phyloP scores from a whole-genome alignment of 805 yeast species.

The Kodamaea jinghongensis region DNA sequence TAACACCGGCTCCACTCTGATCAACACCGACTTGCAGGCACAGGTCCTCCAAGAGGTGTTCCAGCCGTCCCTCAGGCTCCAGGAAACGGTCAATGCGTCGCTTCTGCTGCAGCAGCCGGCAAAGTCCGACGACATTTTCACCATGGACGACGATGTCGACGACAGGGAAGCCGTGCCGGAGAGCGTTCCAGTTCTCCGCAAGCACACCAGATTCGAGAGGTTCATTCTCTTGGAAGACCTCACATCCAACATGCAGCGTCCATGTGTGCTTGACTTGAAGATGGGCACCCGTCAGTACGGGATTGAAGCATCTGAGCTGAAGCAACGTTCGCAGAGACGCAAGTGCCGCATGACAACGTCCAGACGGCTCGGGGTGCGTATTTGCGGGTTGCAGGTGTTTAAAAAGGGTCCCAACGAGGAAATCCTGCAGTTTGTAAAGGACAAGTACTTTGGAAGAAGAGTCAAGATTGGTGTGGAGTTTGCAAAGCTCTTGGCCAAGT shows the following conservation, averaged over 20 bases:
- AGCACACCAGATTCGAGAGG: slow-evolving; percentile 63
- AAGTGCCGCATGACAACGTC: slow-evolving; percentile 86
- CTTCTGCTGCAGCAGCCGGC: slow-evolving; percentile 13
- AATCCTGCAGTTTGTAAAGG: slow-evolving; percentile 50
- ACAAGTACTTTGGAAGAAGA: slow-evolving; percentile 89
- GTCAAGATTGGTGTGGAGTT: slow-evolving; percentile 73
- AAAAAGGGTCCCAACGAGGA: slow-evolving; percentile 6
- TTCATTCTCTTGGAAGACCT: slow-evolving; percentile 88
- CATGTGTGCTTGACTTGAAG: slow-evolving; percentile 91
- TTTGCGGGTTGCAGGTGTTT: slow-evolving; percentile 81
- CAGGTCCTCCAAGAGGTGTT: slow-evolving; percentile 40
- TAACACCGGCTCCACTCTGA: slow-evolving; percentile 33
- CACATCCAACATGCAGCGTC: slow-evolving; percentile 75
- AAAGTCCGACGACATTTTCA: slow-evolving; percentile 44
- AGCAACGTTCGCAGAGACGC: slow-evolving; percentile 72
- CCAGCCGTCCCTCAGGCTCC: slow-evolving; percentile 19
- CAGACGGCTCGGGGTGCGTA: slow-evolving; percentile 77
- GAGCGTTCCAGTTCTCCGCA: slow-evolving; percentile 20
- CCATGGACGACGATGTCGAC: slow-evolving; percentile 43
- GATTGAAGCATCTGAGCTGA: slow-evolving; percentile 74
- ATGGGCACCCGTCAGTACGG: slow-evolving; percentile 99
- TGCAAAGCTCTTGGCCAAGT: slow-evolving; percentile 68
- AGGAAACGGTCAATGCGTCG: background rate
- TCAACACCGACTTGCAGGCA: slow-evolving; percentile 38
- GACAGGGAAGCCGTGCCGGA: slow-evolving; percentile 1